Evolutionary conservation across 495 filamentous ascomycete genomes (phyloP), one percentile per base, ranked within the genome.

Genomic region (Lophiotrema nucula): DNA sequence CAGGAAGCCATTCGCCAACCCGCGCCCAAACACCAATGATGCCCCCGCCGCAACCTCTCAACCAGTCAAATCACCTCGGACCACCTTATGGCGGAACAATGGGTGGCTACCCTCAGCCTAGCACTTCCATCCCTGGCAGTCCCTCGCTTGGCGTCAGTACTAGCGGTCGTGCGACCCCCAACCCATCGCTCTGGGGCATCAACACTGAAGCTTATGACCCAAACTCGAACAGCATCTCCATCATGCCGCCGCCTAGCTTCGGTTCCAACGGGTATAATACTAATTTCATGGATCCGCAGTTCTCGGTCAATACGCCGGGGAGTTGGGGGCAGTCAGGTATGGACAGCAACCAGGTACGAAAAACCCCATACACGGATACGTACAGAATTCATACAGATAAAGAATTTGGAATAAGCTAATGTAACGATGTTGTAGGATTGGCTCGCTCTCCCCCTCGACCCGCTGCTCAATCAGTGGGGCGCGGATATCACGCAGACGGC

Each of bases 371-470:
- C n/a, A n/a, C n/a, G n/a, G n/a, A n/a, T n/a, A n/a, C n/a, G n/a
- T n/a, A n/a, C n/a, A n/a, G n/a, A n/a, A n/a, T n/a, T n/a, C n/a
- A n/a, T n/a, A n/a, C n/a, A n/a, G n/a, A n/a, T n/a, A n/a, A n/a
- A n/a, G n/a, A n/a, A n/a, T n/a, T n/a, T n/a, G n/a, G n/a, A n/a
- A n/a, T n/a, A n/a, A n/a, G n/a, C n/a, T n/a, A n/a, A n/a, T n/a
- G n/a, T n/a, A n/a, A n/a, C n/a, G n/a, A n/a, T n/a, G n/a, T n/a
- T n/a, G n/a, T n/a, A n/a, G 38, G 77, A 80, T 57, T 80, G 77
- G 77, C 60, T 80, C 16, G 70, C 77, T 4, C 65, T 80, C 16
- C 70, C 76, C 2, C 70, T 80, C 22, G 70, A 80, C 47, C 72
- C 72, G 8, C 64, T 79, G 31, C 62, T 77, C 1, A 67, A 70